Evolutionary conservation across 2,329 filamentous ascomycete genomes (phyloP).

Genomic region (Diaporthe ilicicola): DNA sequence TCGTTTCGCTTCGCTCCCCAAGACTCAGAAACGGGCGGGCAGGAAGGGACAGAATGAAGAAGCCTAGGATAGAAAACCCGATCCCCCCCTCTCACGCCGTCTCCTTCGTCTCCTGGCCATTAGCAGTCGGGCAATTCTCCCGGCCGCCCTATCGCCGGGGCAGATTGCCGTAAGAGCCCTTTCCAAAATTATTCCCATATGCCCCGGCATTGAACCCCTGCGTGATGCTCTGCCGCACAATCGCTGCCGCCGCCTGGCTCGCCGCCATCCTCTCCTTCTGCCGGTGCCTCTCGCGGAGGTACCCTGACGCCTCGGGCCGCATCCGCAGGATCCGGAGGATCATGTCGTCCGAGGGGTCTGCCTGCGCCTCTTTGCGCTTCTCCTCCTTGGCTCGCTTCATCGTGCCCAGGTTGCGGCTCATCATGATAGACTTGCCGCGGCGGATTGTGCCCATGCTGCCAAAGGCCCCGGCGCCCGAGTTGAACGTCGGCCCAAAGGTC

Average conservation of each 20-base stretch:
- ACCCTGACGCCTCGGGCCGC: conserved; percentile 87
- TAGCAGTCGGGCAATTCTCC: background rate
- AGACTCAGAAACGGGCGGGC: background rate
- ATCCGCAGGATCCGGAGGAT: conserved; percentile 94
- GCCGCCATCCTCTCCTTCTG: conserved; percentile 95
- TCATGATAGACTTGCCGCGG: conserved; percentile 84
- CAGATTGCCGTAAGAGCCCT: conserved; percentile 47
- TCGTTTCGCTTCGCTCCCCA: background rate
- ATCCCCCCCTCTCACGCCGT: background rate
- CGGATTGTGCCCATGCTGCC: conserved; percentile 75
- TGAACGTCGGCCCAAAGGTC: conserved; percentile 57
- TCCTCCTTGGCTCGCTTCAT: conserved; percentile 97
- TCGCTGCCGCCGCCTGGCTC: conserved; percentile 89
- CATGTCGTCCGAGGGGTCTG: conserved; percentile 97
- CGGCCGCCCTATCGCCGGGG: conserved; percentile 53
- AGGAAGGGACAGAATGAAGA: background rate
- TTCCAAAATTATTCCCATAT: conserved; percentile 48
- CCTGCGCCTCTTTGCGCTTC: conserved; percentile 93
- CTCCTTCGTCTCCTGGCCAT: background rate
- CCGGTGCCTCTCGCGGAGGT: conserved; percentile 88
- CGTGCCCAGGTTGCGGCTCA: conserved; percentile 91
- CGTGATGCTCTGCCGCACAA: conserved; percentile 87
- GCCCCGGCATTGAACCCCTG: conserved; percentile 62
- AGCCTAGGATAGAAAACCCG: background rate
- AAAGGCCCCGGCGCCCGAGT: conserved; percentile 58